Evolutionary conservation across 345 rosid species (phyloP).

Genomic region (Bretschneidera sinensis): DNA sequence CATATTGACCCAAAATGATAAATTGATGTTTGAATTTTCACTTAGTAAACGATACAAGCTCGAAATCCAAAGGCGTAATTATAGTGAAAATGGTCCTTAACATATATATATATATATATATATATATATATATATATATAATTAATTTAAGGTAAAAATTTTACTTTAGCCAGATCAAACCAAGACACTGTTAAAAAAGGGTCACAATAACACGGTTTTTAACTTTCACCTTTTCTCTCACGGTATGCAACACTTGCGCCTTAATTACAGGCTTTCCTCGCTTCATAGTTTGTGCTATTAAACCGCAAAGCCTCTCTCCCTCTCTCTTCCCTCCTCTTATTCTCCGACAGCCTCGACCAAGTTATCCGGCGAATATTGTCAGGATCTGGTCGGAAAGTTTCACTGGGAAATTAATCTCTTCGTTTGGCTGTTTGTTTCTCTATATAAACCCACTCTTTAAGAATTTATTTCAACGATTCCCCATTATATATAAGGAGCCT

Average conservation of each 20-base stretch:
- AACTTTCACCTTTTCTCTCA: too few species aligned
- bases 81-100: too few species aligned
- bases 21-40: too few species aligned
- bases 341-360: constrained; percentile 6
- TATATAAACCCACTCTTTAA: not conserved
- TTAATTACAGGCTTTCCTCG: constrained; percentile 27
- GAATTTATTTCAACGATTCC: not conserved
- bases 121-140: too few species aligned
- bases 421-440: not conserved
- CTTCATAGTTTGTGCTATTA: not conserved
- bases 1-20: too few species aligned
- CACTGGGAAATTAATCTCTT: constrained; percentile 12
- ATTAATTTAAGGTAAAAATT: too few species aligned
- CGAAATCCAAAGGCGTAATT: too few species aligned
- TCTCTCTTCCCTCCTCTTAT: constrained; percentile 3
- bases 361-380: constrained; percentile 31
- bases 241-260: constrained; percentile 23
- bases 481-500: not conserved
- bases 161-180: too few species aligned
- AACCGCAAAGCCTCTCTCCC: not conserved
- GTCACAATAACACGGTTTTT: too few species aligned
- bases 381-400: constrained; percentile 29
- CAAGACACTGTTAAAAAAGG: too few species aligned
- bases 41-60: too few species aligned
- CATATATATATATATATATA: too few species aligned